Base-by-base conservation (phyloP, 2,329 filamentous ascomycete species). In the Epichloe baconii region DNA sequence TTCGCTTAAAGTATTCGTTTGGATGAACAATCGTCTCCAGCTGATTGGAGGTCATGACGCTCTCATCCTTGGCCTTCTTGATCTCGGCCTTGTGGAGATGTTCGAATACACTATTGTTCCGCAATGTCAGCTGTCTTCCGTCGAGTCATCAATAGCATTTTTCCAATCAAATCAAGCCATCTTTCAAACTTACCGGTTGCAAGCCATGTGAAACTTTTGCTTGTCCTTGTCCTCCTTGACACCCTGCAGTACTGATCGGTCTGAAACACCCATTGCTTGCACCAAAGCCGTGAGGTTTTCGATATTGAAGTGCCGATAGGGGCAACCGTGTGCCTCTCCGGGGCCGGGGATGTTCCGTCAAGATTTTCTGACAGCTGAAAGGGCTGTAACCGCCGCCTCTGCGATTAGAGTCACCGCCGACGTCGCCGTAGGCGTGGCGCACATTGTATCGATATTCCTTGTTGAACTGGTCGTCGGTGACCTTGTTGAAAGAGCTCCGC, bases 391-490 rank as follows among this genome's bases (percentile, higher is more conserved):
- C 91, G 50, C 86, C 79, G 42, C 89, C 86, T 50, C 91, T 80
- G 35, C 91, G 80, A 64, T 95, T 96, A 19, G 82, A 77, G 67
- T 97, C 91, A 52, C 91, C 91, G 50, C 93, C 93, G 0, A 97
- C 93, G 61, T 97, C 91, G 57, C 93, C 93, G 66, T 97, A 98
- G 0, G 76, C 69, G 75, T 98, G 91, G n/a, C 90, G 86, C 52
- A 97, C 80, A 65, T 98, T 97, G 76, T 98, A 98, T 44, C 86
- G 80, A 71, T 98, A 97, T 64, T 96, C 89, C 64, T 96, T 97
- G 69, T 94, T 94, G 77, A 97, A 98, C 37, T 84, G 84, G 61
- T 97, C 91, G 62, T 97, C 93, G 0, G 87, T 90, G 56, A 94
- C 81, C 58, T 88, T 85, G 64, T 82, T 82, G 77, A 98, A 97